phyloP scores from a whole-genome alignment of 345 rosid species.

The Nephelium lappaceum region DNA sequence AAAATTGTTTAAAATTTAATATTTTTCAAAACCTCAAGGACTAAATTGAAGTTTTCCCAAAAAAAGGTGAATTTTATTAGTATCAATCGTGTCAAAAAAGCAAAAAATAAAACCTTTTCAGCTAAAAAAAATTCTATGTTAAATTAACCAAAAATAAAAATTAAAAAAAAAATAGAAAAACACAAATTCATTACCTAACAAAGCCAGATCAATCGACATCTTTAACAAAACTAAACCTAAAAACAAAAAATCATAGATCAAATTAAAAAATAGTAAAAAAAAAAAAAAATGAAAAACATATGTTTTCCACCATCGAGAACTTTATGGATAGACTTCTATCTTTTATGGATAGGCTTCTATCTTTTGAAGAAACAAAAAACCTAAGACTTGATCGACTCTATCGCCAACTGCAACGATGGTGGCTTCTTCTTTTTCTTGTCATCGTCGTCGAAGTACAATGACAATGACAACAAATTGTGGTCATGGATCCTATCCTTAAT shows the following conservation, averaged over 20 bases:
- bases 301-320: conserved; percentile 77
- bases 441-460: conserved; percentile 48
- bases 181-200: conserved; percentile 15
- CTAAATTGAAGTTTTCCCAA: no score
- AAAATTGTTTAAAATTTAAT: no score
- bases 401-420: conserved; percentile 28
- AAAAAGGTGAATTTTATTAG: conserved; percentile 3
- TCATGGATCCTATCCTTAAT: conserved; percentile 44
- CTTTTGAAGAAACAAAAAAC: conserved; percentile 60
- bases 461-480: conserved; percentile 44
- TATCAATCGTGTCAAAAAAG: conserved; percentile 14
- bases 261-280: no score
- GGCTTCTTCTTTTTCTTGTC: conserved; percentile 35
- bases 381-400: conserved; percentile 37
- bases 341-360: conserved; percentile 62
- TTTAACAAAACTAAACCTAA: background rate
- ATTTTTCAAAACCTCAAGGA: no score
- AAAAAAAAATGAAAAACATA: conserved; percentile 24
- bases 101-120: background rate
- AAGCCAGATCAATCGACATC: conserved; percentile 32
- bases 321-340: no score
- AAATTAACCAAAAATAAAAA: no score
- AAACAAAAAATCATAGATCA: background rate
- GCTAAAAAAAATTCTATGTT: background rate
- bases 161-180: background rate